These are phyloP conservation scores for Colletotrichum costaricense DNA, from an alignment of 2,329 filamentous ascomycete genomes.

Conservation along the genomic window DNA sequence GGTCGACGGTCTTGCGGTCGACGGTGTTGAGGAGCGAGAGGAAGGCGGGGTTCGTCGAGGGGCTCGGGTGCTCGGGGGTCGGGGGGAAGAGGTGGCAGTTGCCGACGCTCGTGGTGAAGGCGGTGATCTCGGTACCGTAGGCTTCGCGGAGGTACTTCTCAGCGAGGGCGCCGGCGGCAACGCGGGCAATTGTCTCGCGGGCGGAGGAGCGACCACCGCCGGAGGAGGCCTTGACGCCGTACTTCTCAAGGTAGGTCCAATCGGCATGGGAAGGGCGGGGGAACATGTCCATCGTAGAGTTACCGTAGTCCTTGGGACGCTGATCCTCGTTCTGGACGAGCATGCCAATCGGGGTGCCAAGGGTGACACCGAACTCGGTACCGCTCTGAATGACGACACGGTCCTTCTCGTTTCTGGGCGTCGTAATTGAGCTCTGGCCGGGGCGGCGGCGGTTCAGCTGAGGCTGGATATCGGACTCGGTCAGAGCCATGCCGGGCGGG, in stretches of 20 bases:
- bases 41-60: constrained; percentile 82
- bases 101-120: constrained; percentile 90
- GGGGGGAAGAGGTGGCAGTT: constrained; percentile 81
- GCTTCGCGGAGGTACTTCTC: constrained; percentile 89
- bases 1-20: constrained; percentile 81
- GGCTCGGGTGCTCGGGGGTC: constrained; percentile 73
- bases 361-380: constrained; percentile 87
- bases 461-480: constrained; percentile 89
- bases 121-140: constrained; percentile 90
- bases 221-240: constrained; percentile 86
- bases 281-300: constrained; percentile 89
- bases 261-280: constrained; percentile 94
- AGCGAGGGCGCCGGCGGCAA: constrained; percentile 90
- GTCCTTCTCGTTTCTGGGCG: constrained; percentile 93
- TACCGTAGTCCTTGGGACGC: constrained; percentile 90
- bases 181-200: constrained; percentile 93
- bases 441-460: constrained; percentile 92
- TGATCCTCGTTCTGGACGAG: constrained; percentile 93
- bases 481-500: constrained; percentile 87
- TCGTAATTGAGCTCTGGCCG: constrained; percentile 90
- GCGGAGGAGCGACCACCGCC: constrained; percentile 92
- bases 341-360: constrained; percentile 92
- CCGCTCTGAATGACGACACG: constrained; percentile 92
- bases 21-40: constrained; percentile 78
- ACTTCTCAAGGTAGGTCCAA: constrained; percentile 98